Base-by-base conservation (phyloP, 2,329 filamentous ascomycete species). In the Hypoxylon sp. region DNA sequence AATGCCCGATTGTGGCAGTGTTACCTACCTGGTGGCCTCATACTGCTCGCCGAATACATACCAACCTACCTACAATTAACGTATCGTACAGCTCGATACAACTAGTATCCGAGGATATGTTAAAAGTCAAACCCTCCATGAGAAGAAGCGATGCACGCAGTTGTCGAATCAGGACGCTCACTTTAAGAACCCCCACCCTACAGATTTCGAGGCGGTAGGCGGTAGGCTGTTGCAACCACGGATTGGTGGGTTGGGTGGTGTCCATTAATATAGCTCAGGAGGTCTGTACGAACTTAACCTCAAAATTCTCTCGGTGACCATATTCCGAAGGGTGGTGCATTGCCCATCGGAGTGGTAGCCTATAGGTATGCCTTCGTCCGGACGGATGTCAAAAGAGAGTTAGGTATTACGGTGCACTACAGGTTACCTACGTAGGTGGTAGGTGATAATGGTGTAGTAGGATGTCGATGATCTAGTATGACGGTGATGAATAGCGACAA, bases 291-390 rank as follows among this genome's bases (percentile, higher is more conserved):
- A 57, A 46, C 58, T 42, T 58, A 50, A 31, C 51, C 46, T 48
- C 44, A 35, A 60, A 59, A 51, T 44, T 44, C 50, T 26, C 50
- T 67, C 67, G 67, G 67, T 70, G 59, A 44, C 60, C 33, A 64
- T 51, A 70, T 62, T 70, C 67, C 67, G 67, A 64, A 64, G 53
- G 61, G 57, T 62, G 67, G 64, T 58, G 44, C 57, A 64, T 59
- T 48, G 64, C 64, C 64, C 57, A 66, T 64, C 63, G 35, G 48
- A 51, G 31, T 33, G 59, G 62, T 63, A 63, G 37, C n/a, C 31
- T 39, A 46, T 46, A 14, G 57, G 55, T 55, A 61, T 59, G 58
- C 37, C 47, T 35, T 57, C 46, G 33, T 57, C 51, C 47, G 26
- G 26, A 52, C 37, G 24, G 26, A 39, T 35, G 46, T 17, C 6